Percentiles rank a stretch among this genome's conserved stretches.
These are phyloP conservation scores for Pseudocercospora crystallina DNA, from an alignment of 2,329 filamentous ascomycete genomes.

Conservation along the genomic window DNA sequence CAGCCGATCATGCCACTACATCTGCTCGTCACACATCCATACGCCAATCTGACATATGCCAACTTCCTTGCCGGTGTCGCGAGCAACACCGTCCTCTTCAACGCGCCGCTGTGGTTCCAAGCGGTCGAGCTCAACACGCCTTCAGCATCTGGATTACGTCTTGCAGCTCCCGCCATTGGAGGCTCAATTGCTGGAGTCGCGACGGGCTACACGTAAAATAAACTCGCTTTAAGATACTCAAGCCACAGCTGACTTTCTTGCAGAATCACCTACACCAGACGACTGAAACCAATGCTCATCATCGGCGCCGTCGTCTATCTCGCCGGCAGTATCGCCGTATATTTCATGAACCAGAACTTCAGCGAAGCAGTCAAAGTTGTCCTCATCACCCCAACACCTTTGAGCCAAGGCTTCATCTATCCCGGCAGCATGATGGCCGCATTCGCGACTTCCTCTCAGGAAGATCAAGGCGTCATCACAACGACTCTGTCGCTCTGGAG, in stretches of 20 bases:
- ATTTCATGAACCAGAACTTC: conserved; percentile 44
- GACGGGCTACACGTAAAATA: conserved; percentile 48
- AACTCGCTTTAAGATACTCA: too few relatives aligned
- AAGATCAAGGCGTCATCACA: conserved; percentile 54
- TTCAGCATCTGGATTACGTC: conserved; percentile 43
- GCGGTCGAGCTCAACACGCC: conserved; percentile 8
- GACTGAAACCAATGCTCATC: conserved; percentile 44
- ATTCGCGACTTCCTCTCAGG: conserved; percentile 43
- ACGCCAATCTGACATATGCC: conserved; percentile 56
- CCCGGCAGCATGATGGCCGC: conserved; percentile 49
- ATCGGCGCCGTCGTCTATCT: conserved; percentile 34
- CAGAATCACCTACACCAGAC: conserved; percentile 43
- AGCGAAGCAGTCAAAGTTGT: conserved; percentile 47
- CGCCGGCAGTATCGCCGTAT: conserved; percentile 39
- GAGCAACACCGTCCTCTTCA: conserved; percentile 57
- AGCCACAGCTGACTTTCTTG: conserved; percentile 34
- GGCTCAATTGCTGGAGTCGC: conserved; percentile 46
- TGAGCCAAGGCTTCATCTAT: conserved; percentile 49
- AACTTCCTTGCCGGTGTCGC: conserved; percentile 63
- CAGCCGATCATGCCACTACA: conserved; percentile 44
- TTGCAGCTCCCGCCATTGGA: conserved; percentile 46
- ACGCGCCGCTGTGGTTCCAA: conserved; percentile 8
- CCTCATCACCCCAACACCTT: conserved; percentile 39
- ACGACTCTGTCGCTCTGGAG: conserved; percentile 71
- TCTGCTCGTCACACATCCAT: conserved; percentile 57